A percentile compares a stretch with the other conserved stretches of the same genome.
These are phyloP conservation scores for Ramalina peruviana DNA, from an alignment of 495 filamentous ascomycete genomes.

Conservation along the genomic window DNA sequence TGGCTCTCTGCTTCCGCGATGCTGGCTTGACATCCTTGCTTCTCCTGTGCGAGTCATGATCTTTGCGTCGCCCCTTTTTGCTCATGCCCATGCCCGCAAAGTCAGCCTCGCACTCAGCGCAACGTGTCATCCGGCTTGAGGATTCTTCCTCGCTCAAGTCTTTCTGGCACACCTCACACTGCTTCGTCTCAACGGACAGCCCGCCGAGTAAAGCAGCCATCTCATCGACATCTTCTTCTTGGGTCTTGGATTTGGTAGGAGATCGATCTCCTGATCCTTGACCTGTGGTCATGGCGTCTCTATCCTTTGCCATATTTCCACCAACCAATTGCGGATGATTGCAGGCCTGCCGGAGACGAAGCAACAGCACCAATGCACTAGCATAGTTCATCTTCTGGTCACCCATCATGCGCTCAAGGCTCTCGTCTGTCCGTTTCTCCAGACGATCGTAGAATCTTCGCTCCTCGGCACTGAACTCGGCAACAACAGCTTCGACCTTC, in stretches of 20 bases:
- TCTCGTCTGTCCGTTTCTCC: constrained; percentile 69
- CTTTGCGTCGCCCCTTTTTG: constrained; percentile 33
- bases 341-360: constrained; percentile 82
- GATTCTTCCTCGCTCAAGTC: constrained; percentile 48
- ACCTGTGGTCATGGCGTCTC: constrained; percentile 63
- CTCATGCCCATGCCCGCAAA: constrained; percentile 25
- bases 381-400: constrained; percentile 60
- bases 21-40: constrained; percentile 14
- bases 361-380: constrained; percentile 71
- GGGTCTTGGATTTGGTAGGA: constrained; percentile 30
- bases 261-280: constrained; percentile 29
- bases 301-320: constrained; percentile 71
- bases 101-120: constrained; percentile 58
- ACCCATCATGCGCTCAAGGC: constrained; percentile 77
- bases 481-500: constrained; percentile 67
- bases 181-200: constrained; percentile 63
- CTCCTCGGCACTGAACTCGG: constrained; percentile 68
- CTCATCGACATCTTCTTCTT: constrained; percentile 55
- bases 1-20: constrained; percentile 30
- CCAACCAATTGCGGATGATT: constrained; percentile 84
- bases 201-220: constrained; percentile 76
- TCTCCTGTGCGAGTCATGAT: constrained; percentile 20
- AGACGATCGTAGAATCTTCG: constrained; percentile 72
- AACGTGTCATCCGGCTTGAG: constrained; percentile 46
- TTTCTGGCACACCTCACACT: constrained; percentile 78